Conservation (phyloP, 176 grass and related monocot genomes). For the Alloteropsis semialata region DNA sequence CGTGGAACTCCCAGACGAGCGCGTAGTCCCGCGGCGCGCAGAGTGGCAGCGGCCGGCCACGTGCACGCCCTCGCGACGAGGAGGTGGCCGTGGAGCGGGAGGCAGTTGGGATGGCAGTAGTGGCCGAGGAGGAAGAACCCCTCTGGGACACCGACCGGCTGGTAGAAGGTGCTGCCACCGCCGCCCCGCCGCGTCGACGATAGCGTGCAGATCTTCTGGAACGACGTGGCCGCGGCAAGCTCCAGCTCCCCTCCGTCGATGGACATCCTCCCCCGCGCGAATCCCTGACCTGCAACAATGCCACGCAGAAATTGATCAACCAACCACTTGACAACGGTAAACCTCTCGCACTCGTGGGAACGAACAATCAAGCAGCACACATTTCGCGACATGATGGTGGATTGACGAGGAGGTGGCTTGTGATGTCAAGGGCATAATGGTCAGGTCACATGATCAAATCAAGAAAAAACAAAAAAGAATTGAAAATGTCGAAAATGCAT, state of each 20-base stretch:
- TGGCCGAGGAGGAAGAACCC: slow-evolving; percentile 72
- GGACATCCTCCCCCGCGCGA: slow-evolving; percentile 56
- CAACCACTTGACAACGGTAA: not conserved
- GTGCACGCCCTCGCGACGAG: slow-evolving; percentile 51
- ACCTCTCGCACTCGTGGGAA: no score
- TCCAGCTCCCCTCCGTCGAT: slow-evolving; percentile 64
- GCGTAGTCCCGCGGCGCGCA: slow-evolving; percentile 50
- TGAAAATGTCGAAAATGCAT: no score
- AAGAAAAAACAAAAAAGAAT: no score
- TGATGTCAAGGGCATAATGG: no score
- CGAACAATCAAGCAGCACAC: no score
- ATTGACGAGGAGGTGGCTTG: no score
- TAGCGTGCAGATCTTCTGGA: slow-evolving; percentile 69
- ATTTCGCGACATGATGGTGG: no score
- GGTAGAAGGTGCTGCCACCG: slow-evolving; percentile 56
- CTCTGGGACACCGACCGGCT: slow-evolving; percentile 44
- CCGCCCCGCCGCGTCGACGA: slow-evolving; percentile 9
- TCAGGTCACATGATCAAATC: no score
- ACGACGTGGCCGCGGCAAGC: slow-evolving; percentile 48
- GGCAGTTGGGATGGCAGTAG: slow-evolving; percentile 57
- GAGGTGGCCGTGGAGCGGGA: slow-evolving; percentile 65
- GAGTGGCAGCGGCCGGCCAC: slow-evolving; percentile 29
- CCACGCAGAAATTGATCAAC: not conserved
- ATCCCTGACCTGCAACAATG: slow-evolving; percentile 50
- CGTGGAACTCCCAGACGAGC: slow-evolving; percentile 53